A percentile compares a stretch with the other conserved stretches of the same genome.
Conservation (phyloP, 208 protist species). For the Wallacemonas rigidus region DNA sequence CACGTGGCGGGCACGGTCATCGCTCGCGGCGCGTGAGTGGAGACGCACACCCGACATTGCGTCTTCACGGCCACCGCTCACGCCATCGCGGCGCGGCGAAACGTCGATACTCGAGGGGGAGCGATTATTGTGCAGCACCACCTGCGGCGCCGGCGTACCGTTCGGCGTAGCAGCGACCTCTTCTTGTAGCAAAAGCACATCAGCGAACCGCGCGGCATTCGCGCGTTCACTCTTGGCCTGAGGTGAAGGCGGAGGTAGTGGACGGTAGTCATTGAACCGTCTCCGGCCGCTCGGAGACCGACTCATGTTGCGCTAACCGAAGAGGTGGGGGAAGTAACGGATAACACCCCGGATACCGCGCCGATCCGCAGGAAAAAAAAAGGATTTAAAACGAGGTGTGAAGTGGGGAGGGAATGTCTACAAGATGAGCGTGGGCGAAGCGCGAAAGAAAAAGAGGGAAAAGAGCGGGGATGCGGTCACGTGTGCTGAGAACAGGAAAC, state of each 20-base stretch:
- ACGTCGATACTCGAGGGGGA: not conserved
- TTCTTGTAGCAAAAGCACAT: slow-evolving; percentile 6
- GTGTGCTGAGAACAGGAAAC: not conserved
- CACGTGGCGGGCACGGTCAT: not conserved
- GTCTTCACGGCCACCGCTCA: not conserved
- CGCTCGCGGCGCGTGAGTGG: slow-evolving; percentile 8
- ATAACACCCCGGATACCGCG: not conserved
- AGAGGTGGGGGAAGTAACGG: not conserved
- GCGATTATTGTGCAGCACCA: slow-evolving; percentile 4
- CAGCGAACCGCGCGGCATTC: slow-evolving; percentile 2
- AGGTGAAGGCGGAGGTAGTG: slow-evolving; percentile 1
- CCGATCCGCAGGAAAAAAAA: not conserved
- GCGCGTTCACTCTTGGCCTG: slow-evolving; percentile 14
- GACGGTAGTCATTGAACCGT: slow-evolving; percentile 13
- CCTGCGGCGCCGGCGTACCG: not conserved
- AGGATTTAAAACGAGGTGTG: not conserved
- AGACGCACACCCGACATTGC: slow-evolving; percentile 6
- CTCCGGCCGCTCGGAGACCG: not conserved
- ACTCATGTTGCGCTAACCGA: not conserved
- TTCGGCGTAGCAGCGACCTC: not conserved
- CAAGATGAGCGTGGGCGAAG: not conserved
- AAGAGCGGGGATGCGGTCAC: not conserved
- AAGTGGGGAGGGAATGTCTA: not conserved
- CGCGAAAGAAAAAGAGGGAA: not conserved
- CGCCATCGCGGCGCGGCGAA: not conserved